phyloP scores from a whole-genome alignment of 2,329 filamentous ascomycete species.

The Xylariales sp. region DNA sequence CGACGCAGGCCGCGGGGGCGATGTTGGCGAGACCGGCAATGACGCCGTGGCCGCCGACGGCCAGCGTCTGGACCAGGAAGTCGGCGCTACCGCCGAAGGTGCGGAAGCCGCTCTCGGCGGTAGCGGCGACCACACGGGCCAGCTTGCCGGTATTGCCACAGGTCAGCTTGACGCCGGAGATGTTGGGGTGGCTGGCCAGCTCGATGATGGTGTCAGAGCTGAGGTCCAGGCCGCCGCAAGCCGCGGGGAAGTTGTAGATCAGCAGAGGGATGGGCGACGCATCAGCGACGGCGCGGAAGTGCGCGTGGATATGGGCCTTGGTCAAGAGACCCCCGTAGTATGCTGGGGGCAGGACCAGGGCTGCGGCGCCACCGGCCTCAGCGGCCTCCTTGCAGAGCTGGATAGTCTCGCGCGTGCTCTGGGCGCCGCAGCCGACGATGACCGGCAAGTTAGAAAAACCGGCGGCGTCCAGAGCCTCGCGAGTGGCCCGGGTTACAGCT shows the following conservation, averaged over 20 bases:
- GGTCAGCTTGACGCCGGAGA: slow-evolving; percentile 35
- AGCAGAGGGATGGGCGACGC: slow-evolving; percentile 58
- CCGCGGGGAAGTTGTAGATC: slow-evolving; percentile 70
- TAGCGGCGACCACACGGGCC: slow-evolving; percentile 32
- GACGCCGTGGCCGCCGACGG: slow-evolving; percentile 58
- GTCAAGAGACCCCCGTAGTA: slow-evolving; percentile 61
- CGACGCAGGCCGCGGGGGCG: slow-evolving; percentile 59
- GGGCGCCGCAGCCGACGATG: slow-evolving; percentile 59
- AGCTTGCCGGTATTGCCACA: slow-evolving; percentile 47
- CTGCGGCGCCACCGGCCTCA: slow-evolving; percentile 54
- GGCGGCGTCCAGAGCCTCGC: slow-evolving; percentile 52
- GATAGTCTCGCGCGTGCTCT: slow-evolving; percentile 58
- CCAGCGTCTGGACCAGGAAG: slow-evolving; percentile 58
- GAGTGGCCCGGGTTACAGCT: slow-evolving; percentile 56
- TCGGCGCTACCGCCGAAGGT: slow-evolving; percentile 62
- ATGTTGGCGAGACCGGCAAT: slow-evolving; percentile 68
- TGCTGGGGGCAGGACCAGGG: slow-evolving; percentile 56
- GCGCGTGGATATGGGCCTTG: slow-evolving; percentile 53
- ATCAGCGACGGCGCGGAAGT: slow-evolving; percentile 60
- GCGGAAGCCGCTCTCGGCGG: slow-evolving; percentile 45
- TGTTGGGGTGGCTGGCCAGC: slow-evolving; percentile 41
- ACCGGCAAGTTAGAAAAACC: slow-evolving; percentile 54
- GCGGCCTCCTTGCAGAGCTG: slow-evolving; percentile 55
- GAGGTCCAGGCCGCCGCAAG: slow-evolving; percentile 63
- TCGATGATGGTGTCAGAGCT: slow-evolving; percentile 60